Percentiles rank a stretch among this genome's conserved stretches.
Conservation (phyloP, 805 yeast species). For the Sungouiozyma ichnusensis region DNA sequence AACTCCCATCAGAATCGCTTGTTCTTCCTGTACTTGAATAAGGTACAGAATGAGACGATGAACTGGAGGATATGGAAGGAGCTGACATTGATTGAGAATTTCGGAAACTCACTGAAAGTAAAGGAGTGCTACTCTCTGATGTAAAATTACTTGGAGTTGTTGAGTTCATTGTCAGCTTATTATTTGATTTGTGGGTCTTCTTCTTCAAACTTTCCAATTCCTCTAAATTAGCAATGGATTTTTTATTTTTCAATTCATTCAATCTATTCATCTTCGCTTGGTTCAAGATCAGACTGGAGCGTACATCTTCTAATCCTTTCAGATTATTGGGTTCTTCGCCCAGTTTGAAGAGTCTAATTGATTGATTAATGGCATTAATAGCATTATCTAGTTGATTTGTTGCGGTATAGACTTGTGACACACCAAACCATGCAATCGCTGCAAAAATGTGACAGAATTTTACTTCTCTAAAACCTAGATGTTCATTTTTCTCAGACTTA, state of each 20-base stretch:
- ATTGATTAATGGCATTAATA: conserved; percentile 13
- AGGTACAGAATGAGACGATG: not conserved
- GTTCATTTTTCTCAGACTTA: conserved; percentile 2
- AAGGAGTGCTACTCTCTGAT: not conserved
- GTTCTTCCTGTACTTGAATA: not conserved
- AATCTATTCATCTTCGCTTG: conserved; percentile 1
- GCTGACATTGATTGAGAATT: not conserved
- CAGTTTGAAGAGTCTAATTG: conserved; percentile 10
- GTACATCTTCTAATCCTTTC: conserved; percentile 3
- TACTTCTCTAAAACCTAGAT: not conserved
- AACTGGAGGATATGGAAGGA: not conserved
- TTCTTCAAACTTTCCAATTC: not conserved
- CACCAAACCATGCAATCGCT: conserved; percentile 23
- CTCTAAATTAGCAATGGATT: not conserved
- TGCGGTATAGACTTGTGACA: conserved; percentile 19
- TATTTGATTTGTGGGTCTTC: not conserved
- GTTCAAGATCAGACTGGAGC: conserved; percentile 3
- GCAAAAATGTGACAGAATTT: conserved; percentile 14
- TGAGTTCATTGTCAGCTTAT: not conserved
- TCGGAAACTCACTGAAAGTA: not conserved
- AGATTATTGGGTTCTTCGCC: conserved; percentile 5
- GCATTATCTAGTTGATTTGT: conserved; percentile 13
- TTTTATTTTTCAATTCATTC: not conserved
- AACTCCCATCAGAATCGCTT: not conserved
- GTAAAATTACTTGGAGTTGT: not conserved